Evolutionary conservation across 257 asterid genomes (phyloP).

Genomic region (Solanum tarijense): DNA sequence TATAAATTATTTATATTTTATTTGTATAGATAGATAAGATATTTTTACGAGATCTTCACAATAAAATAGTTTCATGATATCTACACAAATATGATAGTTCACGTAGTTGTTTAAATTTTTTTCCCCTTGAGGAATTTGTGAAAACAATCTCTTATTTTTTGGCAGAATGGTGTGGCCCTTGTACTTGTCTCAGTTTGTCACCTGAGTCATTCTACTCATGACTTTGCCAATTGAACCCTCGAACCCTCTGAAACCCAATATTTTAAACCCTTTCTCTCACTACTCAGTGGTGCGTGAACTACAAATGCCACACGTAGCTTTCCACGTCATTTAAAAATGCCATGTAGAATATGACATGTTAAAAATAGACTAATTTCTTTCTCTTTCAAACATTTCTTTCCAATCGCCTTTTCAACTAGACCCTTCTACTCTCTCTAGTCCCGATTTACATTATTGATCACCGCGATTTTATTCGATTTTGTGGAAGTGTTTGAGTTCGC

Average conservation of each 20-base stretch:
- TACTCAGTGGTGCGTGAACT: not conserved
- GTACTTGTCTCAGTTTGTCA: not conserved
- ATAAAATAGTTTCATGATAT: too few relatives aligned
- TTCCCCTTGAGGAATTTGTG: too few relatives aligned
- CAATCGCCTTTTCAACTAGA: not conserved
- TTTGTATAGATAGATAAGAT: too few relatives aligned
- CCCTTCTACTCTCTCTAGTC: not conserved
- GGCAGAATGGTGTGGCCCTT: too few relatives aligned
- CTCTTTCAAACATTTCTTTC: not conserved
- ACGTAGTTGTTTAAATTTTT: too few relatives aligned
- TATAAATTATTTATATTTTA: too few relatives aligned
- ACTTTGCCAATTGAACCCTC: not conserved
- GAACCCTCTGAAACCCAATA: not conserved
- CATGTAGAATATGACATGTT: not conserved
- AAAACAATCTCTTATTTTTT: too few relatives aligned
- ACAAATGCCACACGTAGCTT: too few relatives aligned
- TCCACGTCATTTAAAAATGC: not conserved
- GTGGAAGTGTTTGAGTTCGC: not conserved
- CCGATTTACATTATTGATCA: not conserved
- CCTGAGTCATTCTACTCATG: not conserved
- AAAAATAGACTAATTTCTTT: too few relatives aligned
- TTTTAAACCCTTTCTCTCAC: too few relatives aligned
- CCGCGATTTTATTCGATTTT: fast-evolving
- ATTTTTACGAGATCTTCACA: too few relatives aligned
- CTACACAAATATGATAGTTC: too few relatives aligned